Conservation (phyloP, 106 monocot genomes). For the Amphibolis antarctica region DNA sequence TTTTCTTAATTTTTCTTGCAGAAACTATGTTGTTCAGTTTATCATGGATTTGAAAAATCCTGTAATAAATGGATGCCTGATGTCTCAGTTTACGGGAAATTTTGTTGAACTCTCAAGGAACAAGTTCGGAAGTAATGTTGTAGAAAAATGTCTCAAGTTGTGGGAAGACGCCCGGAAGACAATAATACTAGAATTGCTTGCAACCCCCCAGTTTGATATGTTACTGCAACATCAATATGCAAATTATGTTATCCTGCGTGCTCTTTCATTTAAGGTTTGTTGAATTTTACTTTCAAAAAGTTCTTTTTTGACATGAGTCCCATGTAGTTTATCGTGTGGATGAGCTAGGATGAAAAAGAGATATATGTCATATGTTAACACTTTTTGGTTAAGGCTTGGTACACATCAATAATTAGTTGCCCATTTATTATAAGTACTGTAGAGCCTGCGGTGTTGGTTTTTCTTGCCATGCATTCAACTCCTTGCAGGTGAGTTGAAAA, state of each 20-base stretch:
- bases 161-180: conserved; percentile 27
- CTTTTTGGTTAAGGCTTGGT: too few species aligned
- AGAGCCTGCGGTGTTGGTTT: too few species aligned
- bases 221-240: conserved; percentile 75
- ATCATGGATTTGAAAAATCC: conserved; percentile 22
- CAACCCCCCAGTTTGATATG: conserved; percentile 41
- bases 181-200: conserved; percentile 56
- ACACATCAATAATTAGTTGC: too few species aligned
- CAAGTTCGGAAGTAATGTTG: conserved; percentile 3
- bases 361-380: too few species aligned
- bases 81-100: neutral
- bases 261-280: conserved; percentile 58
- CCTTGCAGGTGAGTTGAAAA: neutral
- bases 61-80: neutral
- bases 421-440: too few species aligned
- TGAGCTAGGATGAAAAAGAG: too few species aligned
- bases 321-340: neutral
- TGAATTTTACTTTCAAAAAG: too few species aligned
- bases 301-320: neutral
- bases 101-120: neutral
- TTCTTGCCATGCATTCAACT: too few species aligned
- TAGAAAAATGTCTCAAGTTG: conserved; percentile 72
- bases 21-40: conserved; percentile 88
- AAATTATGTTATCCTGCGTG: conserved; percentile 87
- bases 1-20: conserved; percentile 6